These are phyloP conservation scores for Xenoacremonium recifei DNA, from an alignment of 2,329 filamentous ascomycete species.

Conservation along the genomic window DNA sequence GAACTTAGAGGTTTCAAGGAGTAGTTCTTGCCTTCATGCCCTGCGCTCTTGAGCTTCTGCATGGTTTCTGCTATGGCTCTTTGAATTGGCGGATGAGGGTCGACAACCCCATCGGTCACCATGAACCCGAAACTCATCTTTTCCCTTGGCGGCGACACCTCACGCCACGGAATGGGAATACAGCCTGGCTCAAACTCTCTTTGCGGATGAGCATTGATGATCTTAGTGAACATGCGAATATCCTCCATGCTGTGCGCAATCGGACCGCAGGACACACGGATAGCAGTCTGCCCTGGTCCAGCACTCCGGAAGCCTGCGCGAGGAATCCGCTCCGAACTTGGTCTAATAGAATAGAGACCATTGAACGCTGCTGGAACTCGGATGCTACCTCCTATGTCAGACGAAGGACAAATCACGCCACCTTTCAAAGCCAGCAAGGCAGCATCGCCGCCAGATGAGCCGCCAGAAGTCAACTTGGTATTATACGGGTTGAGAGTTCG, in stretches of 20 bases:
- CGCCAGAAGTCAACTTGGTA: constrained; percentile 57
- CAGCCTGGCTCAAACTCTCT: constrained; percentile 5
- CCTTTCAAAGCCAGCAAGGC: constrained; percentile 35
- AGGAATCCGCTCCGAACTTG: constrained; percentile 16
- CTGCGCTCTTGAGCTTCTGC: background rate
- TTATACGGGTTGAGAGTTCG: constrained; percentile 61
- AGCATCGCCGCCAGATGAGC: constrained; percentile 55
- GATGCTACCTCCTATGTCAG: constrained; percentile 34
- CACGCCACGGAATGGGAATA: constrained; percentile 5
- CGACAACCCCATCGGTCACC: constrained; percentile 8
- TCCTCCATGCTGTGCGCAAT: constrained; percentile 7
- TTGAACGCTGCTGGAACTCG: constrained; percentile 27
- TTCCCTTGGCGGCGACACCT: fast-evolving
- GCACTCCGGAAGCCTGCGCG: constrained; percentile 11
- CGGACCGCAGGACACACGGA: constrained; percentile 43
- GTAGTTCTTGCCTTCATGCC: constrained; percentile 6
- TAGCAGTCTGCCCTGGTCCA: constrained; percentile 22
- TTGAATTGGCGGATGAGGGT: constrained; percentile 10
- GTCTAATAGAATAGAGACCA: constrained; percentile 25
- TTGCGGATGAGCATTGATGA: constrained; percentile 3
- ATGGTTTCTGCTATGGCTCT: constrained; percentile 5
- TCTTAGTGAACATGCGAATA: constrained; percentile 1
- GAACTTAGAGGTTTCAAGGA: too few relatives aligned
- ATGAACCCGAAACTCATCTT: constrained; percentile 8
- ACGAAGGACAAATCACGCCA: constrained; percentile 28